Conservation (phyloP, 768 basidiomycete genomes). For the Macrolepiota dolichaula region DNA sequence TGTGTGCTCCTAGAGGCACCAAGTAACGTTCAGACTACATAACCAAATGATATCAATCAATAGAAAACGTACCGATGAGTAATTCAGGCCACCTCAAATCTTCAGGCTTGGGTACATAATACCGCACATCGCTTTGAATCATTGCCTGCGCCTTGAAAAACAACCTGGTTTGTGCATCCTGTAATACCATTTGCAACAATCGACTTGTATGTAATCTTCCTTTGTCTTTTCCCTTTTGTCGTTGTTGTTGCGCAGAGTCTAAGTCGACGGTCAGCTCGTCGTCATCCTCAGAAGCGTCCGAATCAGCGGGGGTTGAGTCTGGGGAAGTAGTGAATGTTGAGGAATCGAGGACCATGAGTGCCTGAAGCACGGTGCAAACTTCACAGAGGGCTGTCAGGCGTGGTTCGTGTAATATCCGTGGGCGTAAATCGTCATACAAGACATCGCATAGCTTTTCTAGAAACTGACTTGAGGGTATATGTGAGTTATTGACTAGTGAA, state of each 20-base stretch:
- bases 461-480: slow-evolving; percentile 55
- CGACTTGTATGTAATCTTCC: slow-evolving; percentile 66
- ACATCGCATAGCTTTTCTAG: slow-evolving; percentile 91
- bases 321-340: slow-evolving; percentile 25
- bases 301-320: slow-evolving; percentile 11
- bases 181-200: slow-evolving; percentile 84
- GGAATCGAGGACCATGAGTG: slow-evolving; percentile 91
- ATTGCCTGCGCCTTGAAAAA: slow-evolving; percentile 96
- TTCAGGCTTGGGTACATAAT: slow-evolving; percentile 71
- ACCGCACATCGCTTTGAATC: slow-evolving; percentile 83
- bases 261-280: slow-evolving; percentile 37
- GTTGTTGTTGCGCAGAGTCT: slow-evolving; percentile 24
- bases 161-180: slow-evolving; percentile 93
- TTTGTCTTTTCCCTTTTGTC: slow-evolving; percentile 28
- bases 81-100: slow-evolving; percentile 89
- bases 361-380: slow-evolving; percentile 94
- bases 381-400: slow-evolving; percentile 86
- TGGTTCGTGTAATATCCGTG: slow-evolving; percentile 91
- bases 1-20: not conserved
- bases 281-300: slow-evolving; percentile 18
- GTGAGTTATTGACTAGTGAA: not conserved
- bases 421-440: slow-evolving; percentile 93
- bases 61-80: slow-evolving; percentile 55
- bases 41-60: too few relatives aligned
- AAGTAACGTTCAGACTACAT: too few relatives aligned